Evolutionary conservation across 148 eudicot genomes (phyloP).

Genomic region (Simmondsia chinensis): DNA sequence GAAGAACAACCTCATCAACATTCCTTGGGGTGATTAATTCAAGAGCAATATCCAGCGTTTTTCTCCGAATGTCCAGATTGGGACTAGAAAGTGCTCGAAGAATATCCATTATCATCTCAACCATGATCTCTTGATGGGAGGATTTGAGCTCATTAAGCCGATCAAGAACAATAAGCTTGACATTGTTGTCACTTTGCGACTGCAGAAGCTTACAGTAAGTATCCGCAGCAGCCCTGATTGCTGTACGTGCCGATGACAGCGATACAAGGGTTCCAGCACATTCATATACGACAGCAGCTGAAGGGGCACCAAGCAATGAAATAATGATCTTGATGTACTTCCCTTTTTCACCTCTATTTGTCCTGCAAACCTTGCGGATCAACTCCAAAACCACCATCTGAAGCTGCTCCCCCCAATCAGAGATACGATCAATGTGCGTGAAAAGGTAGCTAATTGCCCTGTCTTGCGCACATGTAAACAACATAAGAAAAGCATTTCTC

Average conservation of each 20-base stretch:
- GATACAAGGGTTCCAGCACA: constrained; percentile 92
- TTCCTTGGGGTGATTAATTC: constrained; percentile 83
- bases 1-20: constrained; percentile 83
- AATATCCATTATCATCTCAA: constrained; percentile 91
- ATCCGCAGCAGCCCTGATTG: constrained; percentile 85
- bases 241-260: constrained; percentile 86
- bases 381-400: constrained; percentile 95
- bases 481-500: constrained; percentile 88
- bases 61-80: constrained; percentile 78
- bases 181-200: constrained; percentile 94
- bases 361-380: constrained; percentile 76
- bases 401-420: constrained; percentile 77
- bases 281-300: constrained; percentile 79
- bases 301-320: constrained; percentile 72
- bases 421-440: constrained; percentile 56
- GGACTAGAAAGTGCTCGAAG: constrained; percentile 97
- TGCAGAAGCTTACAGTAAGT: constrained; percentile 85
- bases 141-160: constrained; percentile 74
- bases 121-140: constrained; percentile 76
- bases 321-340: constrained; percentile 83
- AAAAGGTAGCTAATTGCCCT: constrained; percentile 75
- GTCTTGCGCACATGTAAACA: constrained; percentile 81
- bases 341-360: constrained; percentile 80
- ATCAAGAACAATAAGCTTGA: constrained; percentile 91
- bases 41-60: constrained; percentile 75